These are phyloP conservation scores for Cryptococcus maquisensis DNA, from an alignment of 1,284 basidiomycete genomes.

Conservation along the genomic window DNA sequence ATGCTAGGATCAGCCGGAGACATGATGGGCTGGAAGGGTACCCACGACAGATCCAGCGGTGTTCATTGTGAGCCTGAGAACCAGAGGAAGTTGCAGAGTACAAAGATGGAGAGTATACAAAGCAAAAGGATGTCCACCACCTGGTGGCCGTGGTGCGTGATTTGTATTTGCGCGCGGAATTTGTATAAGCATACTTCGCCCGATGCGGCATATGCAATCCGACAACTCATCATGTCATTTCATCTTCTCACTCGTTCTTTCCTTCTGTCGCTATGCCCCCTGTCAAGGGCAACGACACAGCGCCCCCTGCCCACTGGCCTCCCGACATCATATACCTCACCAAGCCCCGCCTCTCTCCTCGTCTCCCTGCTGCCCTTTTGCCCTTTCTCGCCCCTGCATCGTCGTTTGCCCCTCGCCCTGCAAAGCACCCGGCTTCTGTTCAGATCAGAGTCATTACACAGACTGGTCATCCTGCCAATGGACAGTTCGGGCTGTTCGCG, in stretches of 20 bases:
- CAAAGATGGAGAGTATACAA: neutral
- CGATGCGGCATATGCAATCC: neutral
- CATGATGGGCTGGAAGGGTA: neutral
- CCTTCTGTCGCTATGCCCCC: slow-evolving; percentile 5
- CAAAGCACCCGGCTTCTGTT: slow-evolving; percentile 28
- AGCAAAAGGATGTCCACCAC: neutral
- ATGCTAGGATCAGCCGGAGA: neutral
- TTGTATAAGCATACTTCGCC: neutral
- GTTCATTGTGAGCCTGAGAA: slow-evolving; percentile 16
- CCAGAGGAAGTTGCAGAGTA: neutral
- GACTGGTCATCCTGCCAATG: slow-evolving; percentile 65
- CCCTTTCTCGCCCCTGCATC: slow-evolving; percentile 21
- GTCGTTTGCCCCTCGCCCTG: slow-evolving; percentile 18
- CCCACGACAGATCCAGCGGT: slow-evolving; percentile 29
- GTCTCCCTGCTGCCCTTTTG: slow-evolving; percentile 32
- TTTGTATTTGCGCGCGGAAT: neutral
- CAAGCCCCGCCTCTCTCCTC: slow-evolving; percentile 35
- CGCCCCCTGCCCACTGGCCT: slow-evolving; percentile 45
- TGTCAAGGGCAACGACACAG: slow-evolving; percentile 21
- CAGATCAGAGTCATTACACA: slow-evolving; percentile 43
- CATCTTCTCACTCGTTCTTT: too few relatives aligned
- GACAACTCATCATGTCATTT: neutral
- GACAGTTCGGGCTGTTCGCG: slow-evolving; percentile 79
- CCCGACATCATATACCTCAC: slow-evolving; percentile 35
- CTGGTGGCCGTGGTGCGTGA: neutral